Conservation (phyloP, 352 stramenopile species). For the Chrysophaeum taylorii region DNA sequence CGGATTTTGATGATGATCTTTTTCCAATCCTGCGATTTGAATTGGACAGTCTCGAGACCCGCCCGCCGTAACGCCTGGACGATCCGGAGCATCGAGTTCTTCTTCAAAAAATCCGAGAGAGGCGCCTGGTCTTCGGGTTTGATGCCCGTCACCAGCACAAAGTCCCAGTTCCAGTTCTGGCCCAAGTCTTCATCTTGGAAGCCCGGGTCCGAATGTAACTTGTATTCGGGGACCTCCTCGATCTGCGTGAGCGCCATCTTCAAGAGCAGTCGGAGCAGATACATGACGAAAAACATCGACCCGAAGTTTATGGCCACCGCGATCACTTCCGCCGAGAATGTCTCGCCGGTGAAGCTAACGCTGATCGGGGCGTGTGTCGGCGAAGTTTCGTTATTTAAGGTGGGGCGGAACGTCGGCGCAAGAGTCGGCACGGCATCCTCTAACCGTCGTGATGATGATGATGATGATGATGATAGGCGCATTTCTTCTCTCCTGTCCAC, state of each 20-base stretch:
- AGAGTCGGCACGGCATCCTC: too few relatives aligned
- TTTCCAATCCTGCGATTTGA: constrained; percentile 6
- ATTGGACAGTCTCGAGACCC: constrained; percentile 2
- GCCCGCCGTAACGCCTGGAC: background rate
- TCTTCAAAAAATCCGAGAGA: background rate
- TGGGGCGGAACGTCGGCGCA: too few relatives aligned
- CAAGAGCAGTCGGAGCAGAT: background rate
- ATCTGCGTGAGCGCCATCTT: background rate
- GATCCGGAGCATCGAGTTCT: background rate
- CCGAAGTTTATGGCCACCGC: too few relatives aligned
- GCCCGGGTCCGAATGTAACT: background rate
- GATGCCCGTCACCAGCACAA: background rate
- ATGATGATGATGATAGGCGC: too few relatives aligned
- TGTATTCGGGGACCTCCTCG: background rate
- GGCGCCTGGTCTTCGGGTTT: background rate
- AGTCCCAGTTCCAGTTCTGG: constrained; percentile 12
- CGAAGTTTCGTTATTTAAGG: too few relatives aligned
- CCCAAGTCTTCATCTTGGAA: background rate
- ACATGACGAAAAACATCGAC: constrained; percentile 8
- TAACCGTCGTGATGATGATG: too few relatives aligned
- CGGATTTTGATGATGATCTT: constrained; percentile 16
- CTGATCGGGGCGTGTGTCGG: too few relatives aligned
- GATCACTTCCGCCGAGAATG: too few relatives aligned
- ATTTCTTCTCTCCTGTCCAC: too few relatives aligned
- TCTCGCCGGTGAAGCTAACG: too few relatives aligned